Conservation (phyloP, 2,329 filamentous ascomycete genomes). For the Stagonosporopsis cucurbitacearum region DNA sequence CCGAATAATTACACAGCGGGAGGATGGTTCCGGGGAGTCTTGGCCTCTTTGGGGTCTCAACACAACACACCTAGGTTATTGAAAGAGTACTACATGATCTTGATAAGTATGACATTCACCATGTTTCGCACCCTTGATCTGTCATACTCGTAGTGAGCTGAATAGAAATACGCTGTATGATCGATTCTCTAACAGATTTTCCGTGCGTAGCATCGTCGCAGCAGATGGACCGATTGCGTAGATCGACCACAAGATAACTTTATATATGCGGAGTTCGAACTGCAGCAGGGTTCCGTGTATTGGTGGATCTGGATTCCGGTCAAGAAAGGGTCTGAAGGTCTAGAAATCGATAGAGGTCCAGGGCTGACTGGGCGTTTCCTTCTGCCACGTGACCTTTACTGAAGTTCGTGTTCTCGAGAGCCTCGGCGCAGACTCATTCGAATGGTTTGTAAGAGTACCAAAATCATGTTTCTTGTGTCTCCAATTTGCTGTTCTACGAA, state of each 20-base stretch:
- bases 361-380: background rate
- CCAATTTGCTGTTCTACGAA: background rate
- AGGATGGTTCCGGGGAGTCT: background rate
- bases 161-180: background rate
- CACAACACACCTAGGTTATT: too few species aligned
- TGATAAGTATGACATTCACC: background rate
- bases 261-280: background rate
- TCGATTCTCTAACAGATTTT: background rate
- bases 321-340: background rate
- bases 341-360: constrained; percentile 2
- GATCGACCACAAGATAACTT: constrained; percentile 3
- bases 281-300: constrained; percentile 1
- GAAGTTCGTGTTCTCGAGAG: background rate
- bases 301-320: background rate
- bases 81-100: background rate
- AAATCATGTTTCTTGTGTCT: background rate
- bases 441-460: background rate
- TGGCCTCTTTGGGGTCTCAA: too few species aligned
- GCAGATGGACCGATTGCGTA: constrained; percentile 8
- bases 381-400: background rate
- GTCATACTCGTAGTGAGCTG: background rate
- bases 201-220: background rate
- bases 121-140: background rate
- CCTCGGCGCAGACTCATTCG: background rate
- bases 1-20: background rate